These are phyloP conservation scores for Sicyos baderoa DNA, from an alignment of 306 rosid genomes.

Conservation along the genomic window DNA sequence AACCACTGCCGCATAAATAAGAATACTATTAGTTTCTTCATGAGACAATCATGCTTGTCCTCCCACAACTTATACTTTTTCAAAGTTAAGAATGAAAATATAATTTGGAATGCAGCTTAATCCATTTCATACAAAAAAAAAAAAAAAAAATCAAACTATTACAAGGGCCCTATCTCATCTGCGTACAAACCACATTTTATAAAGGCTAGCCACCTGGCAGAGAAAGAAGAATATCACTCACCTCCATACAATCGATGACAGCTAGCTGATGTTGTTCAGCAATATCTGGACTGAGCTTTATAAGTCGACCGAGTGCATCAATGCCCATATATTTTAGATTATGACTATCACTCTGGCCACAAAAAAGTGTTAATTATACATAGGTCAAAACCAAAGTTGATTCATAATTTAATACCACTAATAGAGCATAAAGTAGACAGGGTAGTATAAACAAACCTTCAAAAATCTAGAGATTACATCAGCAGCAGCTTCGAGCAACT, in stretches of 20 bases:
- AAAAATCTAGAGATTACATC: conserved; percentile 82
- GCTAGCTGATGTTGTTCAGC: conserved; percentile 98
- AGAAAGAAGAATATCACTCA: conserved; percentile 24
- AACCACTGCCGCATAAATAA: background rate
- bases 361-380: background rate
- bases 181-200: background rate
- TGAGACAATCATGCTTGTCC: background rate
- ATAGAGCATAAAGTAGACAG: background rate
- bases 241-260: conserved; percentile 97
- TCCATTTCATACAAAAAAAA: background rate
- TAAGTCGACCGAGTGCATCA: conserved; percentile 87
- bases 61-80: background rate
- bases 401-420: background rate
- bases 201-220: background rate
- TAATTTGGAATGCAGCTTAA: background rate
- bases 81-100: background rate
- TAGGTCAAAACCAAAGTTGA: background rate
- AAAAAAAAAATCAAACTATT: background rate
- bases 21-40: background rate
- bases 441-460: conserved; percentile 44
- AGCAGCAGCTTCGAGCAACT: conserved; percentile 74
- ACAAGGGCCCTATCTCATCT: background rate
- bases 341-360: conserved; percentile 87
- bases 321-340: conserved; percentile 97
- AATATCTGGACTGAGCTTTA: conserved; percentile 72